These are phyloP conservation scores for Agrocybe praecox DNA, from an alignment of 768 basidiomycete genomes.

Conservation along the genomic window DNA sequence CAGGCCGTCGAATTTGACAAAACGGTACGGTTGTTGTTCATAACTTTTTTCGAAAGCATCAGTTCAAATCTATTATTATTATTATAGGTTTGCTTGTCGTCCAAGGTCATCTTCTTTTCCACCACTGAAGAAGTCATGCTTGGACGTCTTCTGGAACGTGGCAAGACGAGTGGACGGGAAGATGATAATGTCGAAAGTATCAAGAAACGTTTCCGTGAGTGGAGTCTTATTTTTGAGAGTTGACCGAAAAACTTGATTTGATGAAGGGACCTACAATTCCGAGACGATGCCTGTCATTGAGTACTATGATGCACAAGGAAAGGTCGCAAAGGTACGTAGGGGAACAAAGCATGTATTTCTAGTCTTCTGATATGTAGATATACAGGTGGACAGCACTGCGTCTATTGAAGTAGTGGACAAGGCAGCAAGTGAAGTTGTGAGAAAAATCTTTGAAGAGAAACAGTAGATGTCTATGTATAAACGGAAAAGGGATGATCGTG, in stretches of 20 bases:
- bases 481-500: constrained; percentile 18
- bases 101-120: constrained; percentile 81
- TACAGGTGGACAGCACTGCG: constrained; percentile 69
- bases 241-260: background rate
- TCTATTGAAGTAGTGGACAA: constrained; percentile 73
- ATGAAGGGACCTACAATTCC: constrained; percentile 76
- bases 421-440: constrained; percentile 56
- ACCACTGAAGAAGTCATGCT: constrained; percentile 91
- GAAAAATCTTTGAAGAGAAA: constrained; percentile 27
- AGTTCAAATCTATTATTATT: constrained; percentile 4
- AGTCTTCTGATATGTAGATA: background rate
- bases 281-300: constrained; percentile 94
- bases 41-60: too few relatives aligned
- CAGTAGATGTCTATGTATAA: constrained; percentile 12
- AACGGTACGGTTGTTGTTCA: constrained; percentile 53
- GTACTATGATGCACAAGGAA: constrained; percentile 65
- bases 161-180: constrained; percentile 92
- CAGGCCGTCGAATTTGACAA: constrained; percentile 92
- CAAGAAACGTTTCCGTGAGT: constrained; percentile 92
- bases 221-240: background rate
- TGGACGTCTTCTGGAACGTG: constrained; percentile 81
- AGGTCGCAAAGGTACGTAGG: constrained; percentile 79
- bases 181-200: constrained; percentile 96
- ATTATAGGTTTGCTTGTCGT: constrained; percentile 75
- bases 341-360: background rate